A percentile compares a stretch with the other conserved stretches of the same genome.
Conservation (phyloP, 208 protist genomes). For the Phytomonas francai region DNA sequence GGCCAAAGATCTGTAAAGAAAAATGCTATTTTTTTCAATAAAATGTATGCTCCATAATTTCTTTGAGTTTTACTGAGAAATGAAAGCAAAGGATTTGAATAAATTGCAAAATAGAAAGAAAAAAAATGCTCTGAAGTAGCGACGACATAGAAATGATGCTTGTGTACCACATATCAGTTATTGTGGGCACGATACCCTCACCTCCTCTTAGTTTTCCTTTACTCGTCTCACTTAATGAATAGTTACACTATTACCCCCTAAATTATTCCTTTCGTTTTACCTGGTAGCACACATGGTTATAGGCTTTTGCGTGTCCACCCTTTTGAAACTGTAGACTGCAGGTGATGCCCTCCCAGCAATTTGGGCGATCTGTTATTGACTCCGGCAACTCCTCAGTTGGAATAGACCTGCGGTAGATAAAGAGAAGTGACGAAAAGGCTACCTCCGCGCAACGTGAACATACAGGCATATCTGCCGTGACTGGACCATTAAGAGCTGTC, state of each 20-base stretch:
- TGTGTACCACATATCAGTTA: neutral
- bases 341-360: conserved; percentile 86
- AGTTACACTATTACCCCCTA: neutral
- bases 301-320: conserved; percentile 70
- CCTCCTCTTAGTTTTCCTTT: neutral
- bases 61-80: neutral
- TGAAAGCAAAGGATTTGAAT: neutral
- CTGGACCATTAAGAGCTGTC: conserved; percentile 29
- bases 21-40: neutral
- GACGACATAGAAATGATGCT: neutral
- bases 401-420: conserved; percentile 67
- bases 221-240: neutral
- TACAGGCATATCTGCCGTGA: conserved; percentile 30
- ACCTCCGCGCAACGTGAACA: conserved; percentile 45
- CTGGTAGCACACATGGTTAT: conserved; percentile 85
- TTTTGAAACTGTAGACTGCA: conserved; percentile 84
- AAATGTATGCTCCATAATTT: neutral
- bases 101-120: neutral
- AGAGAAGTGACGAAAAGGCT: conserved; percentile 66
- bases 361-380: conserved; percentile 42
- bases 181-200: neutral
- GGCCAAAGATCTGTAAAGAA: neutral
- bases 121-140: conserved; percentile 1
- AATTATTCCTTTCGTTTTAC: conserved; percentile 84
- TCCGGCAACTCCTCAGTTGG: conserved; percentile 38